These are phyloP conservation scores for Mycena belliarum DNA, from an alignment of 768 basidiomycete genomes.

Conservation along the genomic window DNA sequence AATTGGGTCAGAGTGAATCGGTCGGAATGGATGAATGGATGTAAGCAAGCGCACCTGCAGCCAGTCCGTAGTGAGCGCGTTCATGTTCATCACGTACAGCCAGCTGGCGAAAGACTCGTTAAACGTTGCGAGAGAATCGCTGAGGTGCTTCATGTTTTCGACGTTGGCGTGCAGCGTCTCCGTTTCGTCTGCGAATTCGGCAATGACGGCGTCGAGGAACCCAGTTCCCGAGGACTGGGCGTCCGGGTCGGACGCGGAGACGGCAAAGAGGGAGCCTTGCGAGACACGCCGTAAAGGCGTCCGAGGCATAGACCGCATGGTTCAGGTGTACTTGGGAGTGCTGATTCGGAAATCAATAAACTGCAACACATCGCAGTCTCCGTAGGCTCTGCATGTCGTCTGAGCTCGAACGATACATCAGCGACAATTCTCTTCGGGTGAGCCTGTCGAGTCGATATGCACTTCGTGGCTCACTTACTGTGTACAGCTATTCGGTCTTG, in stretches of 20 bases:
- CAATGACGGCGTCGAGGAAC: conserved; percentile 81
- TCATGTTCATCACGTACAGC: conserved; percentile 93
- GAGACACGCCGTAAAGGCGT: conserved; percentile 90
- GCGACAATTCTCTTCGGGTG: conserved; percentile 75
- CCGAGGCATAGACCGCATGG: conserved; percentile 37
- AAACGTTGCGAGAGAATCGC: conserved; percentile 77
- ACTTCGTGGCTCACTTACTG: conserved; percentile 2
- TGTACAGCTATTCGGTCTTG: conserved; percentile 75
- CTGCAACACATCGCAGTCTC: too few relatives aligned
- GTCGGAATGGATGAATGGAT: too few relatives aligned
- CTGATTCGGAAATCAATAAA: too few relatives aligned
- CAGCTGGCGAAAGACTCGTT: conserved; percentile 94
- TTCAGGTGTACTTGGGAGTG: too few relatives aligned
- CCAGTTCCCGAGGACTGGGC: conserved; percentile 83
- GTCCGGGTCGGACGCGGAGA: conserved; percentile 78
- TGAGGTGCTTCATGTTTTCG: conserved; percentile 68
- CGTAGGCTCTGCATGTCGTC: conserved; percentile 47
- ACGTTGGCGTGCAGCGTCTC: conserved; percentile 78
- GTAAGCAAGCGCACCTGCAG: conserved; percentile 56
- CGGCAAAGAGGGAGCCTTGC: conserved; percentile 84
- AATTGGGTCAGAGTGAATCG: not conserved
- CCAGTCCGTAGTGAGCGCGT: conserved; percentile 93
- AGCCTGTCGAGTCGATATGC: conserved; percentile 24
- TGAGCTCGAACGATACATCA: conserved; percentile 70
- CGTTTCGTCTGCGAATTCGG: conserved; percentile 87